Base-by-base conservation (phyloP, 1,284 basidiomycete genomes). In the Irpex sp. region DNA sequence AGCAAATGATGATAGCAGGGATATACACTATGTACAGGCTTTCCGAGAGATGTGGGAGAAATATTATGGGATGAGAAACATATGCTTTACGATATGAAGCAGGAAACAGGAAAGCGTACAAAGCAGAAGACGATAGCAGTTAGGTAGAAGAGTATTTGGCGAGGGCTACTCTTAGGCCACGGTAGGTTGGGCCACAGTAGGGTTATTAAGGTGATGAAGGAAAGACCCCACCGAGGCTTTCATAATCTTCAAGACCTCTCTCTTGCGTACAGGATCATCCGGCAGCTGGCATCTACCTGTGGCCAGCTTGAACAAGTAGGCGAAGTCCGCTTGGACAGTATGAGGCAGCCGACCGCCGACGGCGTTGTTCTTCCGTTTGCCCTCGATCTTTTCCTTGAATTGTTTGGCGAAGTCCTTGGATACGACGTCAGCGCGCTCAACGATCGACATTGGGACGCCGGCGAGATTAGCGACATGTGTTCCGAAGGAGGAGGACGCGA, bases 401-500 rank as follows among this genome's bases (percentile, higher is more conserved):
- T 92, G 86, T 63, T 83, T 80, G 6, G 94, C 93, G 74, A 98
- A 98, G 69, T 94, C 88, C 60, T 85, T 84, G 12, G 94, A 96
- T 54, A 98, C 86, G 51, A 85, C 75, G 65, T 95, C 94, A 1
- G 95, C 95, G 5, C 95, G 87, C 61, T 88, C 81, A 45, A 98
- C 92, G n/a, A 96, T 88, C 8, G 82, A 78, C 28, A 81, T 69
- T 1, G 93, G 91, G 0, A 95, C 92, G 2, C 91, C 90, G 5
- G 92, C 92, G 37, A 96, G 81, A 66, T 88, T 91, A 48, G 94
- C 94, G 53, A 96, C 94, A 69, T 96, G 91, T 1, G 93, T 94
- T 35, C 93, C 96, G 70, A 98, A 97, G 1, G 94, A 96, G 4
- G 91, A 94, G 61, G 90, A 87, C 1, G 96, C 96, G 47, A 90